Conservation (phyloP, 148 eudicot species). For the Dysphania ambrosioides region DNA sequence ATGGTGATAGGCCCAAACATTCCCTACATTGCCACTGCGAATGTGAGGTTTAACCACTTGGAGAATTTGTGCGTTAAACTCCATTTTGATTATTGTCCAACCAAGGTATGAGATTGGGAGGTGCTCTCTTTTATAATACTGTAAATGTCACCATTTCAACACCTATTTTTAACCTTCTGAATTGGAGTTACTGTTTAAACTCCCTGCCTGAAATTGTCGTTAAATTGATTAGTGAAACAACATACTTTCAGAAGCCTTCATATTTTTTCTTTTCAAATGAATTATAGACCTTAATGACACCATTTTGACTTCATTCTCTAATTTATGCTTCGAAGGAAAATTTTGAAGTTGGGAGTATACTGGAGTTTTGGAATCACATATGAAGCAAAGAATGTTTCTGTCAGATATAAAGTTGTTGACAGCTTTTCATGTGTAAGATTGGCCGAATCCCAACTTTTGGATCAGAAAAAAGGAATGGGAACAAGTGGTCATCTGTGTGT, state of each 20-base stretch:
- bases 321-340: neutral
- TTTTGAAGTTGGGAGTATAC: too few relatives aligned
- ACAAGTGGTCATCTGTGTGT: neutral
- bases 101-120: neutral
- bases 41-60: neutral
- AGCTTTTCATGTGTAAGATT: neutral
- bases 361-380: too few relatives aligned
- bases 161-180: neutral
- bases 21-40: neutral
- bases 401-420: too few relatives aligned
- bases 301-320: neutral
- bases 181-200: neutral
- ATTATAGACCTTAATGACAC: neutral
- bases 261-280: neutral
- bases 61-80: neutral
- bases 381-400: too few relatives aligned
- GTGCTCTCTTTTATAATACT: too few relatives aligned
- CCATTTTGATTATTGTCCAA: neutral
- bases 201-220: neutral
- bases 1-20: neutral
- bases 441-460: neutral
- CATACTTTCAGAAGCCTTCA: neutral
- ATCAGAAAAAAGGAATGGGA: neutral
- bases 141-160: too few relatives aligned
- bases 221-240: neutral